Conservation (phyloP, 2,329 filamentous ascomycete species). For the Fusarium burgessii region DNA sequence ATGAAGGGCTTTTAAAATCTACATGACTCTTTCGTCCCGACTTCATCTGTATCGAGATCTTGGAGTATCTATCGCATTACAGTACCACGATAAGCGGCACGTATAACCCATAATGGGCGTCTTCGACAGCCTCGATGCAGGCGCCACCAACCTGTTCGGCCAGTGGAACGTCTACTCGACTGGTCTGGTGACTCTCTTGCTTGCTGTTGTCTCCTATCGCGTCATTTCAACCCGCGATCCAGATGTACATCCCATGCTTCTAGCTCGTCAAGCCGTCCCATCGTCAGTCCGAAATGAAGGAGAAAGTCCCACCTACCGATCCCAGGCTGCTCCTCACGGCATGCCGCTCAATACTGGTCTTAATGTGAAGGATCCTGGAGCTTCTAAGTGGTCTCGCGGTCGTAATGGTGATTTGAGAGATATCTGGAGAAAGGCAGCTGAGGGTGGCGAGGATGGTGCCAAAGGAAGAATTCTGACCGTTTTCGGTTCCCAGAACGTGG, state of each 20-base stretch:
- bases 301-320: constrained; percentile 87
- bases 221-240: constrained; percentile 80
- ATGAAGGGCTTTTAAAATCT: constrained; percentile 1
- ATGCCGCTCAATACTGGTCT: constrained; percentile 82
- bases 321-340: constrained; percentile 86
- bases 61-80: constrained; percentile 10
- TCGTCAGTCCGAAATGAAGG: constrained; percentile 84
- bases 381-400: constrained; percentile 85
- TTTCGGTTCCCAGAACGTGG: constrained; percentile 77
- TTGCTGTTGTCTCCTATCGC: constrained; percentile 76
- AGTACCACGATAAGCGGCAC: constrained; percentile 1
- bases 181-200: constrained; percentile 72
- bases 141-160: constrained; percentile 75
- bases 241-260: constrained; percentile 90
- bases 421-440: constrained; percentile 82
- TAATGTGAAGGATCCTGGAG: constrained; percentile 83
- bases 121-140: constrained; percentile 75
- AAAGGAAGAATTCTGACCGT: constrained; percentile 83
- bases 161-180: constrained; percentile 89
- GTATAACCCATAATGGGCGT: constrained; percentile 52
- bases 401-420: constrained; percentile 91
- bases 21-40: not conserved
- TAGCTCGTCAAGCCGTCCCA: constrained; percentile 84
- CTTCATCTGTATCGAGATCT: not conserved
- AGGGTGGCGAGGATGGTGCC: constrained; percentile 72